These are phyloP conservation scores for Aspergillus sp. DNA, from an alignment of 2,329 filamentous ascomycete genomes.

Conservation along the genomic window DNA sequence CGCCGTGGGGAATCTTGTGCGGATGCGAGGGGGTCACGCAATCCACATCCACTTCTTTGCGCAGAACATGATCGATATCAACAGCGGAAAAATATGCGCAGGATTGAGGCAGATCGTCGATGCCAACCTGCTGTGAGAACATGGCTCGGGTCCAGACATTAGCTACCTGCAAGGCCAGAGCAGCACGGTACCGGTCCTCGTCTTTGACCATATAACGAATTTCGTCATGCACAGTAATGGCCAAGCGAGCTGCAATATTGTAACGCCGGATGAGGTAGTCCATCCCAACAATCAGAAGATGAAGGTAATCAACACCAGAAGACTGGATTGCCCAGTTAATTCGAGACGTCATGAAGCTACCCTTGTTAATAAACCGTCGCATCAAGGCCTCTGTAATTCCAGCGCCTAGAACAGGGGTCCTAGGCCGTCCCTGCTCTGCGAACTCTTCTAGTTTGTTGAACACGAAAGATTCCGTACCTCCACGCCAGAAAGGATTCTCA, in stretches of 20 bases:
- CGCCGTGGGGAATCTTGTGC: constrained; percentile 70
- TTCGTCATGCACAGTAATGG: constrained; percentile 95
- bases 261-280: constrained; percentile 83
- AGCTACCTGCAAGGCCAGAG: constrained; percentile 86
- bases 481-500: constrained; percentile 81
- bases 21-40: constrained; percentile 86
- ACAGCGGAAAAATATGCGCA: constrained; percentile 95
- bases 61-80: constrained; percentile 89
- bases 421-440: constrained; percentile 83
- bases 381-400: constrained; percentile 95
- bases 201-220: constrained; percentile 87
- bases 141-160: constrained; percentile 97
- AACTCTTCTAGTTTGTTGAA: constrained; percentile 99
- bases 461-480: constrained; percentile 93
- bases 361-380: constrained; percentile 77
- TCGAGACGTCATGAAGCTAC: constrained; percentile 86
- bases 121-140: constrained; percentile 95
- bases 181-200: constrained; percentile 77
- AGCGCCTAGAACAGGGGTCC: constrained; percentile 86
- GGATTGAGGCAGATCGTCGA: constrained; percentile 85
- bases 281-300: constrained; percentile 89
- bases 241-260: constrained; percentile 74
- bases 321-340: constrained; percentile 99
- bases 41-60: constrained; percentile 97
- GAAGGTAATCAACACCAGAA: constrained; percentile 92